Evolutionary conservation across 306 rosid genomes (phyloP).

Genomic region (Phaseolus lunatus): DNA sequence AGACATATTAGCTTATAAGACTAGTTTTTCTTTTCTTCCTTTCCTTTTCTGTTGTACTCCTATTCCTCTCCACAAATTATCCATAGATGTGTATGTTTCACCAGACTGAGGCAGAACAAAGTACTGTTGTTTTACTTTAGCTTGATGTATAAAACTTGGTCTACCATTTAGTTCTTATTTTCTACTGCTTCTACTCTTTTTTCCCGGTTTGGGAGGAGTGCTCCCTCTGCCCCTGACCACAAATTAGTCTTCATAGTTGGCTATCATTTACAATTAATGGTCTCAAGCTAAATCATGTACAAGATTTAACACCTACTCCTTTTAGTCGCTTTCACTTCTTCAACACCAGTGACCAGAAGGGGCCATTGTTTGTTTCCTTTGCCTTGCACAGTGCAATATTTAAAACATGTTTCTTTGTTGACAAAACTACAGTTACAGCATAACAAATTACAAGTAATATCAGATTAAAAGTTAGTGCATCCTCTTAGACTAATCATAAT

Average conservation of each 20-base stretch:
- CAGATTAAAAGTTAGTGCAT: not conserved
- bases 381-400: not conserved
- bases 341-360: not conserved
- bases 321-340: slow-evolving; percentile 7
- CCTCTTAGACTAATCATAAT: not conserved
- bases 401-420: not conserved
- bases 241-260: slow-evolving; percentile 8
- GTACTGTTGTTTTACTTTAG: slow-evolving; percentile 47
- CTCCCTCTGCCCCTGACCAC: not conserved
- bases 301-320: not conserved
- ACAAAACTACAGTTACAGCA: not conserved
- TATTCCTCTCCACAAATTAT: slow-evolving; percentile 18
- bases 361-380: not conserved
- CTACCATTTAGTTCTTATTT: slow-evolving; percentile 32
- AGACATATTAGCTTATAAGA: slow-evolving; percentile 60
- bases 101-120: slow-evolving; percentile 54
- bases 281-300: slow-evolving; percentile 11
- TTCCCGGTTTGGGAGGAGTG: not conserved
- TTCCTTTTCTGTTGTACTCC: slow-evolving; percentile 46
- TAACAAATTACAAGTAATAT: not conserved
- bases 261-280: not conserved
- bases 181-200: not conserved
- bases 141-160: slow-evolving; percentile 40
- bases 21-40: slow-evolving; percentile 54
- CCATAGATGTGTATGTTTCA: slow-evolving; percentile 55